Evolutionary conservation across 768 basidiomycete species (phyloP), one percentile per base, ranked within the genome.

Genomic region (Pleurotus djamor): DNA sequence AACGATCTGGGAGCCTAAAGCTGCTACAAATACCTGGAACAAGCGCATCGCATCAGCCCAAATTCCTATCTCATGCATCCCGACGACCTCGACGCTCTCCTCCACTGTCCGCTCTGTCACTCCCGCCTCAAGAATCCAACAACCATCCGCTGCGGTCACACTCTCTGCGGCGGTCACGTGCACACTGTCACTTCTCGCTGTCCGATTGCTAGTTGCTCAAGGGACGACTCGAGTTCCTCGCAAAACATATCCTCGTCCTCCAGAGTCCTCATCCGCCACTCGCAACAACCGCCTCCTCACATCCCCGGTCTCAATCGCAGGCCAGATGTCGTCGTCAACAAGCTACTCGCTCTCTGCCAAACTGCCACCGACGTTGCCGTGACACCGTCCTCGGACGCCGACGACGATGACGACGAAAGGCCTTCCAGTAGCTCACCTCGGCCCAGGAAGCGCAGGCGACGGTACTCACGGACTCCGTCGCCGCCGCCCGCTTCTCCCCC

Each of bases 131-230:
- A 35, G 73, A 72, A 64, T 76, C 93, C 76, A 72, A 88, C 65
- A 76, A 94, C 77, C 0, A 85, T 96, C 43, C 82, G 77, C 65
- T 97, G 94, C 67, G 94, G 94, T 56, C 94, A 97, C 69, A 81
- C 93, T 17, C 62, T 96, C 62, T 97, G 94, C 65, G 71, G 83
- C 0, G 48, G 21, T n/a, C 91, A 92, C 67, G 49, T 52, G 41
- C 57, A 57, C 33, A 38, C 28, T 6, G 14, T 21, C 43, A 52
- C 48, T 36, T 37, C 59, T 17, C 62, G 61, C 43, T 75, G 74
- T 60, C 75, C 76, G 5, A 60, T 74, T 32, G 68, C 70, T 8
- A 58, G 52, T 47, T 85, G 76, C 64, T 52, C 60, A 57, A 55
- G 62, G 58, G 65, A 59, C 52, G 57, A 66, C 35, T 33, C 58